Conservation (phyloP, 2,329 filamentous ascomycete genomes). For the Mariannaea elegans region DNA sequence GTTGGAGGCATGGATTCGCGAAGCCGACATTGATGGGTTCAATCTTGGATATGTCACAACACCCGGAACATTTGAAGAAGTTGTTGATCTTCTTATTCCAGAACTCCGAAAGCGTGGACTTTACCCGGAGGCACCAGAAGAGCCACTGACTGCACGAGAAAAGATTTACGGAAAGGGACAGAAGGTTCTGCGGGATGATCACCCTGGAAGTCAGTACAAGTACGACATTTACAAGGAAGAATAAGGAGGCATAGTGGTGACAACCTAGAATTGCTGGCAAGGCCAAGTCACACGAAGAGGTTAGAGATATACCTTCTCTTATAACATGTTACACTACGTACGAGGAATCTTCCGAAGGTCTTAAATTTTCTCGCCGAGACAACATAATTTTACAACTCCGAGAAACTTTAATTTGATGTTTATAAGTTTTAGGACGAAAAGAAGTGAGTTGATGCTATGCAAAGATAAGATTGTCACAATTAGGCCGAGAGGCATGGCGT, state of each 20-base stretch:
- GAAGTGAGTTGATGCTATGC: too few species aligned
- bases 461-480: too few species aligned
- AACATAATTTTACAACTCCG: too few species aligned
- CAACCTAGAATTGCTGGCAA: background rate
- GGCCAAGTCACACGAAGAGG: too few species aligned
- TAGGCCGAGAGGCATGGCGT: too few species aligned
- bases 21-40: conserved; percentile 54
- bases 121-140: conserved; percentile 41
- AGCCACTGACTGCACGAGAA: conserved; percentile 61
- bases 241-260: background rate
- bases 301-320: too few species aligned
- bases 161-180: conserved; percentile 71
- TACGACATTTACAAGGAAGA: conserved; percentile 70
- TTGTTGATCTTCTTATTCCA: conserved; percentile 44
- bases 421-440: too few species aligned
- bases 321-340: too few species aligned
- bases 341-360: too few species aligned
- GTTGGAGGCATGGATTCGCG: conserved; percentile 53
- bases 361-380: too few species aligned
- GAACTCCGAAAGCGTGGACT: conserved; percentile 42
- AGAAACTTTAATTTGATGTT: too few species aligned
- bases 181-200: conserved; percentile 63
- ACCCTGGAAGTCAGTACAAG: conserved; percentile 67
- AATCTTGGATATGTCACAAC: conserved; percentile 54
- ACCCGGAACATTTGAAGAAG: conserved; percentile 48